A percentile compares a stretch with the other conserved stretches of the same genome.
These are phyloP conservation scores for Hippophae gyantsensis DNA, from an alignment of 306 rosid species.

Conservation along the genomic window DNA sequence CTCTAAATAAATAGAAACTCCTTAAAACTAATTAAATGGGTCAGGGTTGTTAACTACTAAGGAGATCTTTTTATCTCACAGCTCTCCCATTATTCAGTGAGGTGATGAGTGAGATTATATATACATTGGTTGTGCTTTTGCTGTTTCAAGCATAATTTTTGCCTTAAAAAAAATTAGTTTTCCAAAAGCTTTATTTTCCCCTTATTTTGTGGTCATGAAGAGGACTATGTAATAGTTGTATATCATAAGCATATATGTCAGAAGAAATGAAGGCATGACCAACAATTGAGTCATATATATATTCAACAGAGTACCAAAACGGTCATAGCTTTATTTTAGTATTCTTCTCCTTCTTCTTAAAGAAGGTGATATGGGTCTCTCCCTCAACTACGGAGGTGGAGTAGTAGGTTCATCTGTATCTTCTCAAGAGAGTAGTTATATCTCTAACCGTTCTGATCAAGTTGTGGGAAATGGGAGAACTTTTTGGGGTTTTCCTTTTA, in stretches of 20 bases:
- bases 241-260: conserved; percentile 16
- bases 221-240: conserved; percentile 28
- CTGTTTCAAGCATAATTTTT: conserved; percentile 19
- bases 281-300: conserved; percentile 17
- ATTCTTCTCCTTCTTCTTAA: conserved; percentile 14
- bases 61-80: conserved; percentile 13
- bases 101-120: conserved; percentile 17
- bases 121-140: conserved; percentile 24
- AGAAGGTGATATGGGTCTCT: conserved; percentile 40
- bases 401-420: conserved; percentile 28
- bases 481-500: conserved; percentile 41
- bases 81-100: conserved; percentile 14
- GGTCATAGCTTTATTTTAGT: conserved; percentile 17
- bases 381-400: conserved; percentile 36
- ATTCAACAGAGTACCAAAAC: conserved; percentile 25
- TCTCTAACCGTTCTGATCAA: conserved; percentile 23
- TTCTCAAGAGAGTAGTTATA: conserved; percentile 39
- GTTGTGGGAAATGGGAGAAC: conserved; percentile 26
- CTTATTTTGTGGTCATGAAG: conserved; percentile 11
- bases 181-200: conserved; percentile 9
- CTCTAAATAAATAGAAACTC: conserved; percentile 6
- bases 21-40: conserved; percentile 24
- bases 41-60: conserved; percentile 42
- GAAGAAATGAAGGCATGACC: conserved; percentile 43
- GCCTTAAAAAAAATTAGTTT: neutral